Base-by-base conservation (phyloP, 345 rosid genomes). In the Zanthoxylum bungeanum region DNA sequence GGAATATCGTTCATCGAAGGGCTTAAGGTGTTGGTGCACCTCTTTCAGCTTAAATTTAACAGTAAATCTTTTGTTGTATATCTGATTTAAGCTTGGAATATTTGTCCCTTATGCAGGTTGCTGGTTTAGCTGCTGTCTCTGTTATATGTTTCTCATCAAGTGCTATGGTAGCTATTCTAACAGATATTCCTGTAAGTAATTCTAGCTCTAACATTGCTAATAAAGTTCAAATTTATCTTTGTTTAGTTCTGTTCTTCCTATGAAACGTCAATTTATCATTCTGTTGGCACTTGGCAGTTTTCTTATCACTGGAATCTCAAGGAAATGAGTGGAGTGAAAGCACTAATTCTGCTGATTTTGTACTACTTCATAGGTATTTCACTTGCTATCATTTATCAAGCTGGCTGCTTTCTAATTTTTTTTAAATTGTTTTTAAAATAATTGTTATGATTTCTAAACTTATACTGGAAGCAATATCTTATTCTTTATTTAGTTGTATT, bases 361-460 rank as follows among this genome's bases (percentile, higher is more conserved):
- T 81, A 73, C 80, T 68, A 69, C 60, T 81, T 81, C 51, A 73
- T 81, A 70, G 85, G 85, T 81, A 73, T 53, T 17, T 51, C 36
- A 56, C 36, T 53, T 40, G 37, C 68, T 58, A 25, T 60, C 40
- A 22, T n/a, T 4, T 50, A 22, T 12, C 44, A 22, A 53, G 16
- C 31, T 58, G 19, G 33, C 37, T 68, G 33, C 53, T 14, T 72
- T 10, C 5, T 22, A 40, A 53, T n/a, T 27, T 4, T 68, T 68
- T 33, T 6, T 52, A 17, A 25, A 50, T 33, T 66, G 14, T 21
- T 49, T 3, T 33, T 21, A 67, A n/a, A 51, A 14, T 66, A n/a
- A 33, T 9, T 52, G n/a, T 31, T 30, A 30, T 9, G 47, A n/a
- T 19, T 60, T 60, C 28, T 60, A 8, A n/a, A 60, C 36, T 14